These are phyloP conservation scores for Thinopyrum elongatum DNA, from an alignment of 176 grass and related monocot species.

Conservation along the genomic window DNA sequence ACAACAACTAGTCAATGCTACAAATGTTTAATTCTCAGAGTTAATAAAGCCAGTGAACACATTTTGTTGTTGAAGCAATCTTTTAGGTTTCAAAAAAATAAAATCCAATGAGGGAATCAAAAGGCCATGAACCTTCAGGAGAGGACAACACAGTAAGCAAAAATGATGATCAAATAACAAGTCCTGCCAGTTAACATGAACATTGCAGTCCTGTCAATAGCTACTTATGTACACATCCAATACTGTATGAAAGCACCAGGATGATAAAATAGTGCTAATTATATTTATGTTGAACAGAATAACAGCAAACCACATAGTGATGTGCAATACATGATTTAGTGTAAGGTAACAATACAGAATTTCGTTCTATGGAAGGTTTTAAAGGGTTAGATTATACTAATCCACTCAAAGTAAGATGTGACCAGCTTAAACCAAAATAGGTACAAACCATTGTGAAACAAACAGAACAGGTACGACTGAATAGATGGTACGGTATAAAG, in stretches of 20 bases:
- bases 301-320: not conserved
- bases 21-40: not conserved
- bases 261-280: not conserved
- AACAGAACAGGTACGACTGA: not conserved
- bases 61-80: not conserved
- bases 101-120: not conserved
- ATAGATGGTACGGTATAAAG: not conserved
- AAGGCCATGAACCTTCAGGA: not conserved
- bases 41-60: conserved; percentile 2
- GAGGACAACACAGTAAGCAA: not conserved
- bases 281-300: not conserved
- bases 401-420: not conserved
- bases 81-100: not conserved
- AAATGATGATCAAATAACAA: conserved; percentile 1
- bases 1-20: not conserved
- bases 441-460: not conserved
- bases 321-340: not conserved
- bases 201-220: not conserved
- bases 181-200: not conserved
- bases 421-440: not conserved
- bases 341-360: not conserved
- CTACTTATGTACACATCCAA: not conserved
- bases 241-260: not conserved
- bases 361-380: not conserved
- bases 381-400: not conserved